Evolutionary conservation across 371 early-diverging fungal genomes (phyloP), one percentile per base, ranked within the genome.

Genomic region (Lichtheimia hyalospora): DNA sequence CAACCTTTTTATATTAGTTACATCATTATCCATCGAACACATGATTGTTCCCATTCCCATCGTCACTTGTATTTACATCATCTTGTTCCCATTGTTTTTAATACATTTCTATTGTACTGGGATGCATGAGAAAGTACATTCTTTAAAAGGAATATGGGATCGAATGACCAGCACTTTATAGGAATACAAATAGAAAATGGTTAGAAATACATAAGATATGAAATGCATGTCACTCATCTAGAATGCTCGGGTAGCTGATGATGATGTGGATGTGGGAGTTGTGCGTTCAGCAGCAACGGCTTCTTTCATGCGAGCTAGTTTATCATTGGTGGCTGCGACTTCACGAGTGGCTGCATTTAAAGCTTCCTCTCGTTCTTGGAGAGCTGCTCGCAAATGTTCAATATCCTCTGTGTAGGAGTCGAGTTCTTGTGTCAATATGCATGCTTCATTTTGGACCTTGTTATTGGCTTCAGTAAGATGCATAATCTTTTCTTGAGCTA

Each of bases 221-320:
- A 34, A 8, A 27, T 27, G 27, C 4, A 27, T 8, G 34, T 34
- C 8, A 34, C 34, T 34, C 34, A 8, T 34, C 34, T 53, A 53
- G 18, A 39, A 53, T 39, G 53, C 53, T 28, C 27, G 48, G 10
- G 57, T 34, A 34, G 34, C 34, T 34, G 34, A 34, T 34, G 34
- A 43, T 49, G 50, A 23, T 15, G 54, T 42, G 8, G 61, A 21
- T 20, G 50, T 14, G 10, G 42, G 51, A n/a, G 59, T 21, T 5
- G 77, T 65, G 8, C 77, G 72, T 65, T 75, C 74, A 61, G 84
- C 78, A 18, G 73, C 71, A 80, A 87, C 79, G 8, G 83, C 79
- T 51, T 82, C 83, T 67, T 77, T 77, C 70, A 86, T 67, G 70
- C 82, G 74, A 13, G 76, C 75, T 25, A 88, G 50, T 54, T 84